phyloP scores from a whole-genome alignment of 2,329 filamentous ascomycete species.

The Cladosporium cucumerinum region DNA sequence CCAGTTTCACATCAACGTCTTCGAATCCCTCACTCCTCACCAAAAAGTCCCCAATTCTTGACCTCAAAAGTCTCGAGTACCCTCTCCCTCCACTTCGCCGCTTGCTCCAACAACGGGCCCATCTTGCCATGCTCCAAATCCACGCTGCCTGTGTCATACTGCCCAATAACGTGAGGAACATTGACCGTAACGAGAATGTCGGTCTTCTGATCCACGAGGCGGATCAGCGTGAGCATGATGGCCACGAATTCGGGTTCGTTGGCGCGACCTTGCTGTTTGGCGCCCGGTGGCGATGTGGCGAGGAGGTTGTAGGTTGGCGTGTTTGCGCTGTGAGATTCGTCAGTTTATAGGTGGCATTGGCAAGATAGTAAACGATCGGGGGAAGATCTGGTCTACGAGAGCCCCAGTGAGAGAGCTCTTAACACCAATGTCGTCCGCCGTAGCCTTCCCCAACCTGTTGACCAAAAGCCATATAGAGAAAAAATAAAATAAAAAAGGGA shows the following conservation, averaged over 20 bases:
- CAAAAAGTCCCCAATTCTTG: slow-evolving; percentile 75
- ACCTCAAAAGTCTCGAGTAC: slow-evolving; percentile 74
- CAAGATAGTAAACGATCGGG: too few relatives aligned
- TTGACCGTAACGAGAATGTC: slow-evolving; percentile 86
- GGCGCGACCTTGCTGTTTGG: slow-evolving; percentile 38
- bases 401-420: neutral
- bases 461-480: neutral
- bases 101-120: slow-evolving; percentile 63
- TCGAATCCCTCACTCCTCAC: slow-evolving; percentile 12
- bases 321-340: slow-evolving; percentile 37
- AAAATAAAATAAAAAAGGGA: neutral
- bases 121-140: slow-evolving; percentile 63
- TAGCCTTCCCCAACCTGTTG: neutral
- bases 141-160: slow-evolving; percentile 70
- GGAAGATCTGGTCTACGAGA: neutral
- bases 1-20: too few relatives aligned
- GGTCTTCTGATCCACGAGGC: slow-evolving; percentile 70
- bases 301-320: slow-evolving; percentile 67
- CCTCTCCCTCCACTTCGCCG: slow-evolving; percentile 62
- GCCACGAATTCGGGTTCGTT: slow-evolving; percentile 56
- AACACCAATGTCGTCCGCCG: neutral
- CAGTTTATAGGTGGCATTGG: neutral
- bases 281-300: slow-evolving; percentile 52
- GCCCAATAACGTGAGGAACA: slow-evolving; percentile 74
- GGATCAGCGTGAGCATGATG: slow-evolving; percentile 72